Percentiles rank a stretch among this genome's conserved stretches.
Conservation (phyloP, 306 rosid species). For the Pyrus pyrifolia region DNA sequence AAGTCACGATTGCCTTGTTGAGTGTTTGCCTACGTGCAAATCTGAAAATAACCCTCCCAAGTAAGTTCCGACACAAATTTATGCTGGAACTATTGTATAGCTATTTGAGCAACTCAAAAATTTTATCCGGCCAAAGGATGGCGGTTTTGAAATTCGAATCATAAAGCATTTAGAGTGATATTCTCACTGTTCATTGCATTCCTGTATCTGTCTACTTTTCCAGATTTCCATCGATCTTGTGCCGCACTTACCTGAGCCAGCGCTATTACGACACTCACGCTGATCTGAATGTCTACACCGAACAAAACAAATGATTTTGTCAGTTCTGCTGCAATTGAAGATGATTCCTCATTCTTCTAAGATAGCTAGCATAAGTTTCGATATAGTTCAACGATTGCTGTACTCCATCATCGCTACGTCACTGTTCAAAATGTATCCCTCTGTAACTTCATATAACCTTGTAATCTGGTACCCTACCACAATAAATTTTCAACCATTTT, state of each 20-base stretch:
- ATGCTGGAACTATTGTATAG: neutral
- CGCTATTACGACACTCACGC: constrained; percentile 68
- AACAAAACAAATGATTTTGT: constrained; percentile 19
- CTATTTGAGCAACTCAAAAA: neutral
- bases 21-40: constrained; percentile 86
- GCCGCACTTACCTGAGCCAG: constrained; percentile 49
- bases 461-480: too few species aligned
- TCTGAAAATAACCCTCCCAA: constrained; percentile 76
- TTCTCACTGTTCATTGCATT: neutral
- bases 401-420: neutral
- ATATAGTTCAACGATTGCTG: neutral
- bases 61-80: constrained; percentile 35
- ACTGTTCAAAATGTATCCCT: neutral
- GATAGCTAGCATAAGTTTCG: neutral
- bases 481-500: neutral
- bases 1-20: constrained; percentile 69
- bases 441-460: neutral
- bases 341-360: neutral
- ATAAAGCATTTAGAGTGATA: neutral
- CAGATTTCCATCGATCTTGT: constrained; percentile 76
- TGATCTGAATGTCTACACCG: constrained; percentile 40
- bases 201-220: neutral
- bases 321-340: neutral
- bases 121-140: neutral
- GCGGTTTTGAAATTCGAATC: neutral